Evolutionary conservation across 2,329 filamentous ascomycete species (phyloP).

Genomic region (Leptographium galeiforme): DNA sequence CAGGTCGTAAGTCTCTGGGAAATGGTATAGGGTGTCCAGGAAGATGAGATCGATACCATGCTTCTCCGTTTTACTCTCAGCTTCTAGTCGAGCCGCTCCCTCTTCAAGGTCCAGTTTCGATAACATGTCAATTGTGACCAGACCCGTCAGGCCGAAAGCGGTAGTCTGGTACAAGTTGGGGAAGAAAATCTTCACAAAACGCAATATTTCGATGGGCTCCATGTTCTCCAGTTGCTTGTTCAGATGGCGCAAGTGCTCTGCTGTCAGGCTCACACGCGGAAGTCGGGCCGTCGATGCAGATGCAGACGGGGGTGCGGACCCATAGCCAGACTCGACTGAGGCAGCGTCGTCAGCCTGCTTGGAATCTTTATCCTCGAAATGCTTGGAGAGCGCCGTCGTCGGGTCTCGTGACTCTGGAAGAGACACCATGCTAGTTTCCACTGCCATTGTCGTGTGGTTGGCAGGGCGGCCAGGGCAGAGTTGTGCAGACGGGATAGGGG

Average conservation of each 20-base stretch:
- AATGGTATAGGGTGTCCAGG: constrained; percentile 75
- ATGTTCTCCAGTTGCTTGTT: constrained; percentile 82
- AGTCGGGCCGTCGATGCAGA: constrained; percentile 48
- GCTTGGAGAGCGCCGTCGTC: background rate
- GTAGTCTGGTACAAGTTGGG: constrained; percentile 82
- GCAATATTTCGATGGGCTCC: constrained; percentile 79
- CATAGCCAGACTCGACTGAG: constrained; percentile 73
- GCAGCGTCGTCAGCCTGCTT: constrained; percentile 26
- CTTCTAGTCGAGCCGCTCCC: constrained; percentile 19
- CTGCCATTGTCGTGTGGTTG: background rate
- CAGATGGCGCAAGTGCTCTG: constrained; percentile 76
- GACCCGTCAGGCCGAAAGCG: constrained; percentile 67
- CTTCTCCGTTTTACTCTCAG: background rate
- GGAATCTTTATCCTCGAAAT: constrained; percentile 16
- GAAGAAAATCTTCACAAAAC: constrained; percentile 82
- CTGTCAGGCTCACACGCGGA: constrained; percentile 73
- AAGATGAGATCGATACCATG: constrained; percentile 55
- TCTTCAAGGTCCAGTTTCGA: constrained; percentile 56
- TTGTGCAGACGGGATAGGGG: no score
- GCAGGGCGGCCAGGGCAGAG: background rate
- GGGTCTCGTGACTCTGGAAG: constrained; percentile 1
- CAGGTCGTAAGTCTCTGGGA: constrained; percentile 60
- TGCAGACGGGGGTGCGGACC: constrained; percentile 38
- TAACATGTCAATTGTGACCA: constrained; percentile 76
- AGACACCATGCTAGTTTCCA: background rate